Percentiles rank a stretch among this genome's conserved stretches.
Evolutionary conservation across 192 early-diverging fungal genomes (phyloP).

Genomic region (Rhizophlyctis rosea): DNA sequence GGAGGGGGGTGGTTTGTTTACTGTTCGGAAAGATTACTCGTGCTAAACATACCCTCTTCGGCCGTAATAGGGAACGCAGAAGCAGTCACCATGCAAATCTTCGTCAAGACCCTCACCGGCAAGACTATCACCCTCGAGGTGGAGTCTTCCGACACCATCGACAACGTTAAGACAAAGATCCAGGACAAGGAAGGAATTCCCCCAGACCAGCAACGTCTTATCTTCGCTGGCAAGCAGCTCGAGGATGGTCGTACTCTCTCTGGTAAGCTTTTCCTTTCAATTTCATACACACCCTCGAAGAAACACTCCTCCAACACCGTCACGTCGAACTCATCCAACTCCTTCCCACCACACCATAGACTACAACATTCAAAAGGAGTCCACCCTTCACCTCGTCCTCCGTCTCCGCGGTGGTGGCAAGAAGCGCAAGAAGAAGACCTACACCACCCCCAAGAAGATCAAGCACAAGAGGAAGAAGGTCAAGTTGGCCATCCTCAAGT

Average conservation of each 20-base stretch:
- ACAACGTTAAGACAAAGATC: constrained; percentile 77
- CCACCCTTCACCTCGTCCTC: constrained; percentile 67
- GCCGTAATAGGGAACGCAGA: not conserved
- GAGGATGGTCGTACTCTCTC: constrained; percentile 63
- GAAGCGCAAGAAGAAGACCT: constrained; percentile 99
- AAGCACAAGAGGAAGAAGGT: constrained; percentile 99
- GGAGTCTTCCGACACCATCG: constrained; percentile 74
- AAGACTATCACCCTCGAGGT: constrained; percentile 76
- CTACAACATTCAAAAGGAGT: constrained; percentile 75
- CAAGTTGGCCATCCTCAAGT: constrained; percentile 96
- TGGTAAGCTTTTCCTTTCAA: not conserved
- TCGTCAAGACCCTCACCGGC: constrained; percentile 75
- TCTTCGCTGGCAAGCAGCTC: constrained; percentile 77
- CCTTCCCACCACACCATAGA: constrained; percentile 50
- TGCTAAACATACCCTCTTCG: not conserved
- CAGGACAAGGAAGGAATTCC: constrained; percentile 80
- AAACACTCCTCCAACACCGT: too few species aligned
- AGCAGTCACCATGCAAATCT: constrained; percentile 59
- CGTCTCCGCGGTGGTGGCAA: constrained; percentile 85
- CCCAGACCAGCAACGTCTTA: constrained; percentile 75
- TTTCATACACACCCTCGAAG: not conserved
- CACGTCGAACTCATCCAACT: too few species aligned
- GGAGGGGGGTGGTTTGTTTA: not conserved
- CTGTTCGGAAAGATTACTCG: not conserved
- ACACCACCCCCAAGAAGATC: constrained; percentile 99